These are phyloP conservation scores for Ramichloridium luteum DNA, from an alignment of 2,329 filamentous ascomycete genomes.

Conservation along the genomic window DNA sequence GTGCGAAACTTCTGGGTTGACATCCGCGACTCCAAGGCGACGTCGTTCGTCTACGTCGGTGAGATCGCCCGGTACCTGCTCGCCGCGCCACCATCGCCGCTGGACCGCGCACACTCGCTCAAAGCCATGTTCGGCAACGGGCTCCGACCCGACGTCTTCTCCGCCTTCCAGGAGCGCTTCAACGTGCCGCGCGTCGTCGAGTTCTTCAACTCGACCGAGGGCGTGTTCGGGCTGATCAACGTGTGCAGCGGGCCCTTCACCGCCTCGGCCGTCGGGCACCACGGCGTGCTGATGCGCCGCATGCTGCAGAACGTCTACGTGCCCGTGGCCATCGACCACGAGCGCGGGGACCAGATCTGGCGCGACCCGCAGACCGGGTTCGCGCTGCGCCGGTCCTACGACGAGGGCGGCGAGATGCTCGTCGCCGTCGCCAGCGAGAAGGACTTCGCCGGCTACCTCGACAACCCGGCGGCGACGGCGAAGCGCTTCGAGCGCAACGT, in stretches of 20 bases:
- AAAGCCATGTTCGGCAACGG: conserved; percentile 54
- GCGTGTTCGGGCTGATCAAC: conserved; percentile 46
- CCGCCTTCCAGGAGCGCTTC: conserved; percentile 51
- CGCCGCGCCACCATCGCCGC: conserved; percentile 50
- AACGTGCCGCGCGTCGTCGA: conserved; percentile 52
- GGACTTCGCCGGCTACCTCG: conserved; percentile 58
- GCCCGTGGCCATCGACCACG: conserved; percentile 56
- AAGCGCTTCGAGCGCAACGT: conserved; percentile 40
- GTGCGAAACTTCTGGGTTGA: conserved; percentile 60
- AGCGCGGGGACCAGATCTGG: conserved; percentile 49
- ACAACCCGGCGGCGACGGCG: conserved; percentile 52
- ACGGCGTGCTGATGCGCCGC: conserved; percentile 49
- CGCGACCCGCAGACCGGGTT: conserved; percentile 58
- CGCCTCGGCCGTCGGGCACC: conserved; percentile 55
- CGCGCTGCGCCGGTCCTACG: conserved; percentile 49
- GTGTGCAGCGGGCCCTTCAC: conserved; percentile 44
- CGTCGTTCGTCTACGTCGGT: conserved; percentile 65
- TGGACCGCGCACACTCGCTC: conserved; percentile 48
- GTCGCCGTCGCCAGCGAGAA: conserved; percentile 47
- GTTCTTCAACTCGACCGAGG: conserved; percentile 70
- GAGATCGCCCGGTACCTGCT: conserved; percentile 65
- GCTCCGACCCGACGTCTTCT: conserved; percentile 57
- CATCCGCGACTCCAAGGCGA: conserved; percentile 53
- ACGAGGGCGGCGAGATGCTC: conserved; percentile 63
- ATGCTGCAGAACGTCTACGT: conserved; percentile 44